Conservation (phyloP, 23 red algal species). For the Gracilaria domingensis region DNA sequence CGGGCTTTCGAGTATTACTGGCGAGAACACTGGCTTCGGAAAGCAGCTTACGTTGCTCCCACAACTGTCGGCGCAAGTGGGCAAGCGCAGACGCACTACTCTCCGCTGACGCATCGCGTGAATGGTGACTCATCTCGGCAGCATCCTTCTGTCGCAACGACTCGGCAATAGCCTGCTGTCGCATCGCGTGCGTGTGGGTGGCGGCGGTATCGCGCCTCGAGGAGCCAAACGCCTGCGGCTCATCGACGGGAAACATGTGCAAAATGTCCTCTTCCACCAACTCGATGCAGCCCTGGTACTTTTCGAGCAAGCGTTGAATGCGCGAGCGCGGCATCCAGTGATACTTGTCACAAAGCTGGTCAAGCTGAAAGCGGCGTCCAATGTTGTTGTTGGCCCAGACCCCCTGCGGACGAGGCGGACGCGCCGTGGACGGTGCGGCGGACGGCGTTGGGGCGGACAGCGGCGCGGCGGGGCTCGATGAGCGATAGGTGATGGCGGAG, state of each 20-base stretch:
- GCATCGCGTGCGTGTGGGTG: neutral
- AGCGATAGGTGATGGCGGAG: neutral
- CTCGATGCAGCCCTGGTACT: constrained; percentile 53
- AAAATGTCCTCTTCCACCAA: constrained; percentile 59
- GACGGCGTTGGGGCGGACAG: neutral
- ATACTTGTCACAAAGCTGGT: constrained; percentile 27
- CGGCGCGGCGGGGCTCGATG: neutral
- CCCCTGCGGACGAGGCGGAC: constrained; percentile 2
- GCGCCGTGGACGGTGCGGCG: neutral
- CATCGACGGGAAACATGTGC: constrained; percentile 53
- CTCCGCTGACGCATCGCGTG: neutral
- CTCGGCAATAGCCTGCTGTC: constrained; percentile 26
- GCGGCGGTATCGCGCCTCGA: neutral
- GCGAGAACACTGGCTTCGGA: constrained; percentile 12
- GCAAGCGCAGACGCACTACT: neutral
- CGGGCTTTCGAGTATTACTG: constrained; percentile 33
- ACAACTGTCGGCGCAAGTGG: constrained; percentile 25
- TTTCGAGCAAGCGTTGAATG: constrained; percentile 18
- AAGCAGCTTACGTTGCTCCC: constrained; percentile 17
- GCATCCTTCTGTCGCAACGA: constrained; percentile 29
- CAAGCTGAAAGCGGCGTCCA: constrained; percentile 28
- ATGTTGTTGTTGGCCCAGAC: constrained; percentile 51
- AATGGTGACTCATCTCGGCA: neutral
- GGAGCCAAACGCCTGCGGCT: constrained; percentile 42
- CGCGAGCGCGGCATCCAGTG: constrained; percentile 34